Evolutionary conservation across 2,329 filamentous ascomycete genomes (phyloP).

Genomic region (Shiraia bambusicola): DNA sequence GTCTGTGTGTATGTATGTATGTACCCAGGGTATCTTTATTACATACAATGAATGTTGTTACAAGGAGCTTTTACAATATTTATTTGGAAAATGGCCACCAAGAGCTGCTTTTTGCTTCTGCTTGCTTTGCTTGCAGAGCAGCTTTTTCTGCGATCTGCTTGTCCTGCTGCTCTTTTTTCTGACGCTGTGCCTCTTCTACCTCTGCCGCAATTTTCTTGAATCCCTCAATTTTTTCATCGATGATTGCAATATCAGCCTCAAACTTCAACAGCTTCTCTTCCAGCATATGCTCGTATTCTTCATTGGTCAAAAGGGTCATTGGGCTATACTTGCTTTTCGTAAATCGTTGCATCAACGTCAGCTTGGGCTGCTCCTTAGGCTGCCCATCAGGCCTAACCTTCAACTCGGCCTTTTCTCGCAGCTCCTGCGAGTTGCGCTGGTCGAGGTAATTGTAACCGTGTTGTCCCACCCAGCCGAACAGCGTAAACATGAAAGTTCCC

Average conservation of each 20-base stretch:
- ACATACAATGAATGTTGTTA: no score
- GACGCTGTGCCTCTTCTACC: conserved; percentile 18
- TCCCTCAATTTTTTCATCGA: conserved; percentile 72
- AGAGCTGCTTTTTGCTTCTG: neutral
- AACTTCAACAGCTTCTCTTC: conserved; percentile 69
- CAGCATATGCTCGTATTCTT: conserved; percentile 71
- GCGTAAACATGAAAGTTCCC: conserved; percentile 59
- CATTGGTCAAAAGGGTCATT: conserved; percentile 67
- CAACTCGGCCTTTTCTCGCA: conserved; percentile 39
- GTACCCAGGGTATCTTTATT: no score
- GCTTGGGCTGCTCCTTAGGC: conserved; percentile 42
- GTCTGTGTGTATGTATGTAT: no score
- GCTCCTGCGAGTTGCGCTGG: conserved; percentile 44
- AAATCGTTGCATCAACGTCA: conserved; percentile 52
- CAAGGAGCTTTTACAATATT: no score
- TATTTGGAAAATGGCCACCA: no score
- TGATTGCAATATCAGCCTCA: conserved; percentile 74
- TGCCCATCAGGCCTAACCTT: conserved; percentile 27
- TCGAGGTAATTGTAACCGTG: conserved; percentile 56
- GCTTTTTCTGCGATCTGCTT: no score
- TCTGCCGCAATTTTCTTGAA: conserved; percentile 40
- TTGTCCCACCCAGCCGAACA: conserved; percentile 61
- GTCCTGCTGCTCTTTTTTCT: conserved; percentile 10
- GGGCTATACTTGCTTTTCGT: conserved; percentile 70
- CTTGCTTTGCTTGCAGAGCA: neutral